phyloP scores from a whole-genome alignment of 2,329 filamentous ascomycete genomes.

The Cladosporium sp. region DNA sequence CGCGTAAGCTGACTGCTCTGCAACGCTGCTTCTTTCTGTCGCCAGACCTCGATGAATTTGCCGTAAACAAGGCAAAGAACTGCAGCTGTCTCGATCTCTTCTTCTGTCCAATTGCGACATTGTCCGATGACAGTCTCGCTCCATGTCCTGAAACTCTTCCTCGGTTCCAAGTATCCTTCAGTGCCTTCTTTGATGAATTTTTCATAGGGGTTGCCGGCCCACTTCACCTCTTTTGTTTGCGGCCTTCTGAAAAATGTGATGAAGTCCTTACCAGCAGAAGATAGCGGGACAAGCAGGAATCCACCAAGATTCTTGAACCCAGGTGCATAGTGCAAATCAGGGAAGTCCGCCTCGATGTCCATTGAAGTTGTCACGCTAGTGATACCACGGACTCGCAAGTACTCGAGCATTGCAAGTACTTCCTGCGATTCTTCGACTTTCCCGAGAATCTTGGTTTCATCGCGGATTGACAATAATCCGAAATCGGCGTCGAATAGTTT shows the following conservation, averaged over 20 bases:
- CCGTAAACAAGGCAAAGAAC: slow-evolving; percentile 86
- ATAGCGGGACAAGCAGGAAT: slow-evolving; percentile 77
- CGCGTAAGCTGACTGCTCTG: slow-evolving; percentile 79
- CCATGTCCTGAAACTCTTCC: slow-evolving; percentile 79
- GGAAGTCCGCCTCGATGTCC: slow-evolving; percentile 74
- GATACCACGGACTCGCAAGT: slow-evolving; percentile 72
- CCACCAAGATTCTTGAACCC: slow-evolving; percentile 79
- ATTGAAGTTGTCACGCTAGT: slow-evolving; percentile 76
- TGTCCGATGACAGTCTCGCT: slow-evolving; percentile 77
- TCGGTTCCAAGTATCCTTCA: slow-evolving; percentile 71
- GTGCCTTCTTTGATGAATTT: slow-evolving; percentile 73
- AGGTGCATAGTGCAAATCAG: slow-evolving; percentile 74
- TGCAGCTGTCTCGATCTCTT: slow-evolving; percentile 85
- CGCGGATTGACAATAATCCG: slow-evolving; percentile 77
- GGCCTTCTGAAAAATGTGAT: slow-evolving; percentile 87
- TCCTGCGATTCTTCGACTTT: slow-evolving; percentile 75
- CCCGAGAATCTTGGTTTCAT: slow-evolving; percentile 86
- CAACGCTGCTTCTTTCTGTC: slow-evolving; percentile 81
- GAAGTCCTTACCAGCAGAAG: slow-evolving; percentile 74
- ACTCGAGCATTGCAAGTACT: slow-evolving; percentile 79
- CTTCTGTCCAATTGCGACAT: slow-evolving; percentile 84
- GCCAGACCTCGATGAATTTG: slow-evolving; percentile 89
- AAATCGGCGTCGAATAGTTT: slow-evolving; percentile 86
- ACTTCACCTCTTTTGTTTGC: slow-evolving; percentile 74
- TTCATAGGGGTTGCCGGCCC: slow-evolving; percentile 84